phyloP scores from a whole-genome alignment of 2,329 filamentous ascomycete species.

The Penicillium fuscoglaucum region DNA sequence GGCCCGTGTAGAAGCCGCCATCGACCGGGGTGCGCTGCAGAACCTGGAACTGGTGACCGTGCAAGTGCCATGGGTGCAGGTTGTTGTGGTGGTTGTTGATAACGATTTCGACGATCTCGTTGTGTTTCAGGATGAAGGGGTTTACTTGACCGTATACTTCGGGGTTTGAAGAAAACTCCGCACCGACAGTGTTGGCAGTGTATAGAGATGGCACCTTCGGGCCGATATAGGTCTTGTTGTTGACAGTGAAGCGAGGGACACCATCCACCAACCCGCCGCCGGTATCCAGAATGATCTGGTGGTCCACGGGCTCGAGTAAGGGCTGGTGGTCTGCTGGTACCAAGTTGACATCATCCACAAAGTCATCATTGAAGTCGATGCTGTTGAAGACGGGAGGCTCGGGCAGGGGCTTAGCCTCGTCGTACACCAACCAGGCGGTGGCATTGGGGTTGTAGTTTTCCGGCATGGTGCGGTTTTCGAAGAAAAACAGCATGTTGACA shows the following conservation, averaged over 20 bases:
- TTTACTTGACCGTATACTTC: constrained; percentile 68
- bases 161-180: constrained; percentile 54
- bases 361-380: constrained; percentile 56
- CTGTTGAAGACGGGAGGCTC: constrained; percentile 51
- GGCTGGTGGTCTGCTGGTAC: constrained; percentile 27
- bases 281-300: constrained; percentile 42
- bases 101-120: constrained; percentile 46
- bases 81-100: constrained; percentile 39
- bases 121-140: constrained; percentile 66
- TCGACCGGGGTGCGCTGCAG: constrained; percentile 33
- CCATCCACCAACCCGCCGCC: constrained; percentile 70
- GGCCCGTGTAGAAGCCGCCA: constrained; percentile 31
- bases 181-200: constrained; percentile 65
- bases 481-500: constrained; percentile 50
- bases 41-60: constrained; percentile 55
- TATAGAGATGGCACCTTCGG: constrained; percentile 81
- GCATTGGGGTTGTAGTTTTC: constrained; percentile 62
- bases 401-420: constrained; percentile 48
- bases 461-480: constrained; percentile 52
- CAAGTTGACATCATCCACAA: constrained; percentile 64
- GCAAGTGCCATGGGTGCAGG: constrained; percentile 52
- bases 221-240: constrained; percentile 71
- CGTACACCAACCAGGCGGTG: constrained; percentile 53
- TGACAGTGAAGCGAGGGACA: constrained; percentile 62
- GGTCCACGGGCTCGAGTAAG: constrained; percentile 31